Evolutionary conservation across 2,329 filamentous ascomycete genomes (phyloP).

Genomic region (Aulographum hederae): DNA sequence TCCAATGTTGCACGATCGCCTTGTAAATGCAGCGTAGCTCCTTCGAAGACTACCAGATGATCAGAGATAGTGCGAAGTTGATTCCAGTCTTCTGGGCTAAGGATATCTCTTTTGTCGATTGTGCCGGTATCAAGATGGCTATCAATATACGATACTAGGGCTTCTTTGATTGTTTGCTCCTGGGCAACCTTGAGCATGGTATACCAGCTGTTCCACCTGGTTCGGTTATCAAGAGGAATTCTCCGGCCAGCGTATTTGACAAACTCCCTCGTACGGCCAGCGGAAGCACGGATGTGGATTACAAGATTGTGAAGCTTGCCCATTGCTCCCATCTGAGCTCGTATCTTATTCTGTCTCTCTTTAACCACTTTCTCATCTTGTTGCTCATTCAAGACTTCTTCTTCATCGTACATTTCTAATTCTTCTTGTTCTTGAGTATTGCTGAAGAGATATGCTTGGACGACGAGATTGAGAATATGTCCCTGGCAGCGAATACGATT

Average conservation of each 20-base stretch:
- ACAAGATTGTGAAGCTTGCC: background rate
- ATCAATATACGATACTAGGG: background rate
- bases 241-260: background rate
- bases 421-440: no score
- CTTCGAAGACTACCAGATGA: constrained; percentile 4
- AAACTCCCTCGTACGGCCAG: constrained; percentile 1
- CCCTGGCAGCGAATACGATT: background rate
- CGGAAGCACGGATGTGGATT: background rate
- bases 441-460: background rate
- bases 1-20: constrained; percentile 3
- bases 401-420: background rate
- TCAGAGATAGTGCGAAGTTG: constrained; percentile 5
- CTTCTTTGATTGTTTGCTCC: background rate
- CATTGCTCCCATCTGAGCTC: background rate
- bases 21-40: constrained; percentile 4
- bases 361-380: constrained; percentile 1
- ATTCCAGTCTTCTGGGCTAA: constrained; percentile 4
- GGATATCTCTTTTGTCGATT: constrained; percentile 2
- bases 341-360: background rate
- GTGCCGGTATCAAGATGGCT: background rate
- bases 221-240: constrained; percentile 3
- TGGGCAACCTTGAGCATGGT: constrained; percentile 1
- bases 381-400: background rate
- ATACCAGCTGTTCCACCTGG: constrained; percentile 4
- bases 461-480: constrained; percentile 1